phyloP scores from a whole-genome alignment of 139 green algal genomes.

The Gonium pectorale region DNA sequence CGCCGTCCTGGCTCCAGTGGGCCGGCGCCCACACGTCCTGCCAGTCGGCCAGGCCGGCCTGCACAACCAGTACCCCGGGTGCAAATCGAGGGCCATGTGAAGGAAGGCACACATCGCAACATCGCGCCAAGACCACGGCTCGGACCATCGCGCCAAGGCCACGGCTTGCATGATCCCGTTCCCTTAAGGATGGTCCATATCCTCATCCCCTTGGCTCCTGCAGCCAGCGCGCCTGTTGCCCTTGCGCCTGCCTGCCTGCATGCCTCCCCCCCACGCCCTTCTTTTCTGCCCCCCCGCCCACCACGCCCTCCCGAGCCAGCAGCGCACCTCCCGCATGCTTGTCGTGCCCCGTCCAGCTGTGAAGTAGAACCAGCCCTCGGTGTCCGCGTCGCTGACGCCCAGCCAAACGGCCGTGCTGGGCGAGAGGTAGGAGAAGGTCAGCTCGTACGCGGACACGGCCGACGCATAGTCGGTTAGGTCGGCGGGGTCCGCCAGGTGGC shows the following conservation, averaged over 20 bases:
- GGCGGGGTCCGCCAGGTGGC: neutral
- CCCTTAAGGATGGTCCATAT: no score
- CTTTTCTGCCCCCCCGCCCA: neutral
- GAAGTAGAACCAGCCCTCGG: slow-evolving; percentile 45
- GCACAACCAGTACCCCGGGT: no score
- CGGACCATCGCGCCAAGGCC: no score
- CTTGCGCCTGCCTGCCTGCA: slow-evolving; percentile 8
- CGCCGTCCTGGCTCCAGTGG: slow-evolving; percentile 28
- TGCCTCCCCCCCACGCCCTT: neutral
- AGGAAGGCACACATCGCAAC: no score
- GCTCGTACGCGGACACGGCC: neutral
- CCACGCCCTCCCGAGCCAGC: no score
- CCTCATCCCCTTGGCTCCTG: no score
- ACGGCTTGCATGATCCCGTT: no score
- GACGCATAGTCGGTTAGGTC: neutral
- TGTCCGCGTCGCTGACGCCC: slow-evolving; percentile 38
- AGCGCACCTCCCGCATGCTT: slow-evolving; percentile 4
- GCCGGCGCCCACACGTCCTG: slow-evolving; percentile 18
- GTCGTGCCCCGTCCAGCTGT: slow-evolving; percentile 4
- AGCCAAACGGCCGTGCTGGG: slow-evolving; percentile 22
- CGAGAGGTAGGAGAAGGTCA: slow-evolving; percentile 12
- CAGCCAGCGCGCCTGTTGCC: no score
- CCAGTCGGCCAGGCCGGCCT: neutral
- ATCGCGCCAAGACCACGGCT: no score
- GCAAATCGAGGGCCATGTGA: no score